A percentile compares a stretch with the other conserved stretches of the same genome.
These are phyloP conservation scores for Pyrenopolyporus hunteri DNA, from an alignment of 495 filamentous ascomycete species.

Conservation along the genomic window DNA sequence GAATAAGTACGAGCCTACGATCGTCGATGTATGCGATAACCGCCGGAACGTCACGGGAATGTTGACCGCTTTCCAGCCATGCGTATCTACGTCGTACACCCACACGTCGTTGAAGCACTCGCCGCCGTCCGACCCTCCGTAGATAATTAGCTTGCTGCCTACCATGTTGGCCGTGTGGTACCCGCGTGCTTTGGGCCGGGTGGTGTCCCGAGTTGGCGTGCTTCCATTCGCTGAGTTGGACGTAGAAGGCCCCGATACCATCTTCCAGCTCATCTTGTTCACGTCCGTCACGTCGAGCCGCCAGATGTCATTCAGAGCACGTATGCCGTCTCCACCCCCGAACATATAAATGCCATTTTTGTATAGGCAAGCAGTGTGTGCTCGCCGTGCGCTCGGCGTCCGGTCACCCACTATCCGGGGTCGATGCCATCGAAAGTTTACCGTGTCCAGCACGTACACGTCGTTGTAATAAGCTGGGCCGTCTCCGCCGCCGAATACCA, in stretches of 20 bases:
- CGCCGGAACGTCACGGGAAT: conserved; percentile 62
- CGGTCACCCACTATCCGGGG: conserved; percentile 60
- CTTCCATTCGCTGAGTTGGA: conserved; percentile 17
- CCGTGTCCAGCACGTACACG: conserved; percentile 69
- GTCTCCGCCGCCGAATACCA: conserved; percentile 70
- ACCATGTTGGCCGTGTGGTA: conserved; percentile 76
- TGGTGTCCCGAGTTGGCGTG: conserved; percentile 33
- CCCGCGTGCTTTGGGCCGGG: conserved; percentile 63
- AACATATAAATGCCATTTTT: conserved; percentile 72
- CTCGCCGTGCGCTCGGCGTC: conserved; percentile 60
- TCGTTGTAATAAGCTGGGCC: conserved; percentile 72
- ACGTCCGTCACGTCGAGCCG: conserved; percentile 67
- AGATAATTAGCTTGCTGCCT: conserved; percentile 69
- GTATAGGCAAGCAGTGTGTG: conserved; percentile 70
- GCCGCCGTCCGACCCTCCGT: conserved; percentile 67
- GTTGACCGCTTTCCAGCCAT: conserved; percentile 58
- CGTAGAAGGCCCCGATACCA: conserved; percentile 55
- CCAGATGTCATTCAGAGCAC: conserved; percentile 71
- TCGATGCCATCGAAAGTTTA: conserved; percentile 65
- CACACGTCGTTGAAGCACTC: conserved; percentile 73
- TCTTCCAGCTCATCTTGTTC: conserved; percentile 66
- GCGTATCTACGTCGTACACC: conserved; percentile 67
- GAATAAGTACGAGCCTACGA: conserved; percentile 70
- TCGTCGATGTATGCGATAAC: conserved; percentile 67
- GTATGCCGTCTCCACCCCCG: conserved; percentile 68